phyloP scores from a whole-genome alignment of 2,329 filamentous ascomycete genomes.

The Colletotrichum sp. region DNA sequence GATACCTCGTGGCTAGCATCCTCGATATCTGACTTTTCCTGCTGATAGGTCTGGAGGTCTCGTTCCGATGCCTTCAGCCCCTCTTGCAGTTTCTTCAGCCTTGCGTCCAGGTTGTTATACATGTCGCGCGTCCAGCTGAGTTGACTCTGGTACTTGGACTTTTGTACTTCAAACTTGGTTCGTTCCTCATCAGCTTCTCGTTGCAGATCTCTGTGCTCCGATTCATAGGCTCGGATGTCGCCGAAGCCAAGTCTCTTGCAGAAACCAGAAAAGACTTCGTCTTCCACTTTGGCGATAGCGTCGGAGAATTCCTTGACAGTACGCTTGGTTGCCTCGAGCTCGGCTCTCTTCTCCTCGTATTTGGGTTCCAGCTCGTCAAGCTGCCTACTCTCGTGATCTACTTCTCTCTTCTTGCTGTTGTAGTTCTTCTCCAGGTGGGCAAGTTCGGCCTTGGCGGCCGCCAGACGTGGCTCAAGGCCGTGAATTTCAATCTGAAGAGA shows the following conservation, averaged over 20 bases:
- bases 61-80: conserved; percentile 69
- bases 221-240: conserved; percentile 91
- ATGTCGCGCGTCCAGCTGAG: conserved; percentile 62
- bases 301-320: conserved; percentile 58
- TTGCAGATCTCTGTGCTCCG: conserved; percentile 89
- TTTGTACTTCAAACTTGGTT: conserved; percentile 84
- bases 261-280: conserved; percentile 85
- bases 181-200: conserved; percentile 89
- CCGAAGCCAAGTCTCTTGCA: conserved; percentile 86
- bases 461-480: conserved; percentile 78
- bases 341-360: conserved; percentile 72
- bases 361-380: conserved; percentile 80
- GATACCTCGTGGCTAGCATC: conserved; percentile 73
- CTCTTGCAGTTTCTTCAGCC: conserved; percentile 72
- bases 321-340: conserved; percentile 63
- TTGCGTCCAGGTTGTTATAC: conserved; percentile 63
- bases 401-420: conserved; percentile 81
- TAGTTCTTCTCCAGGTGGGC: conserved; percentile 82
- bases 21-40: conserved; percentile 77
- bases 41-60: conserved; percentile 72
- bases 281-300: conserved; percentile 81
- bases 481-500: conserved; percentile 78
- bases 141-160: conserved; percentile 71
- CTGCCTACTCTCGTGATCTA: conserved; percentile 75
- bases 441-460: conserved; percentile 76